Evolutionary conservation across 2,329 filamentous ascomycete genomes (phyloP), one percentile per base, ranked within the genome.

Genomic region (Westerdykella sp.): DNA sequence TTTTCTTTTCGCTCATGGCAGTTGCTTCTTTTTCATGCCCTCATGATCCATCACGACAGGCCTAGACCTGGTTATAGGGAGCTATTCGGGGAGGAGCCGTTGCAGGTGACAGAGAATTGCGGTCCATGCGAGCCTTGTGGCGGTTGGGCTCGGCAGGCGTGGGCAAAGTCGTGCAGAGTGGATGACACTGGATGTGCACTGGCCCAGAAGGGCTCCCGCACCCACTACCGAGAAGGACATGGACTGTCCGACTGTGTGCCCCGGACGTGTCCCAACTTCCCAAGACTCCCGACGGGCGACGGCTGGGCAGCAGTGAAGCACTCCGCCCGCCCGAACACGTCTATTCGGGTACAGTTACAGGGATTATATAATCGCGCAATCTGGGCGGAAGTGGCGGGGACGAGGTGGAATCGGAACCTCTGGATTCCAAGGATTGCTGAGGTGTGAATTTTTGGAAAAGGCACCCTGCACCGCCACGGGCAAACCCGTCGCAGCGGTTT

Each of bases 281-380:
- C 32, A 35, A 18, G 16, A 14, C n/a, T 35, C 7, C n/a, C 32
- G 30, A 14, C 30, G n/a, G n/a, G n/a, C n/a, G n/a, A n/a, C n/a
- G n/a, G 12, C 30, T 32, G 30, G 30, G 18, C 18, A 32, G 14
- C 14, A 14, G 12, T 32, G 30, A 14, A 7, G 30, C 32, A 12
- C 10, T 35, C 41, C 41, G 37, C 21, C 41, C 32, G 36, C 34
- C 41, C 41, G 41, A 35, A 23, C 16, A 35, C n/a, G 32, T 35
- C 3, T 35, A 9, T 14, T 35, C 32, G 32, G n/a, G 32, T 14
- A 28, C 32, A 15, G 16, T 35, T 35, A 23, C 32, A 45, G 42
- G 42, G 42, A 25, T 41, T 9, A 18, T n/a, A 42, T 42, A 45
- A 45, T 45, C 31, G 39, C 43, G 43, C 39, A 45, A 39, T 41